These are phyloP conservation scores for Xylariaceae sp. DNA, from an alignment of 2,329 filamentous ascomycete genomes.

Conservation along the genomic window DNA sequence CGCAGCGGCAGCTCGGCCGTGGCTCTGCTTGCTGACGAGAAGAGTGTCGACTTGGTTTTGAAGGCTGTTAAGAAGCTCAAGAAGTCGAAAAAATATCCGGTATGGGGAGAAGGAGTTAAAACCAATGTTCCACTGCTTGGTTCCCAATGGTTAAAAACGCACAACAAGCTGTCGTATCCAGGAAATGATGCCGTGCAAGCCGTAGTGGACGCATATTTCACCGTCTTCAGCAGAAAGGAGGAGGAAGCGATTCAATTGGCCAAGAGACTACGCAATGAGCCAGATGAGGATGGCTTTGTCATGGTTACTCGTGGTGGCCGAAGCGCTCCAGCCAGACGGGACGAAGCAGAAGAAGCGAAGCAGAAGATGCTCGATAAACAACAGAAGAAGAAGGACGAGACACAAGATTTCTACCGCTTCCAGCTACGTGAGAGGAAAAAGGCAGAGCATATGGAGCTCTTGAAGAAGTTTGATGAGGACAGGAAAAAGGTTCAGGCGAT, in stretches of 20 bases:
- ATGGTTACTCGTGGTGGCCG: conserved; percentile 84
- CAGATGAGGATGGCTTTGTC: conserved; percentile 94
- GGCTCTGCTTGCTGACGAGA: conserved; percentile 82
- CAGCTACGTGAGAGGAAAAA: conserved; percentile 82
- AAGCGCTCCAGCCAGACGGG: conserved; percentile 74
- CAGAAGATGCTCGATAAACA: conserved; percentile 68
- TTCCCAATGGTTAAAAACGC: conserved; percentile 63
- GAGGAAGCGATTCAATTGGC: conserved; percentile 67
- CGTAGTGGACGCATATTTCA: conserved; percentile 85
- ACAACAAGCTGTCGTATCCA: conserved; percentile 76
- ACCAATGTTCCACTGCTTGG: conserved; percentile 66
- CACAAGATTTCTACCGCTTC: conserved; percentile 83
- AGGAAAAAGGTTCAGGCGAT: conserved; percentile 73
- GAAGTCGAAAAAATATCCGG: conserved; percentile 65
- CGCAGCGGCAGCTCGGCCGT: conserved; percentile 80
- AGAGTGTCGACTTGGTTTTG: conserved; percentile 76
- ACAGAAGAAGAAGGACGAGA: conserved; percentile 66
- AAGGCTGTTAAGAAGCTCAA: conserved; percentile 73
- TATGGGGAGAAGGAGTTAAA: conserved; percentile 72
- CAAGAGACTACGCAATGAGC: conserved; percentile 74
- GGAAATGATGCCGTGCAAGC: conserved; percentile 70
- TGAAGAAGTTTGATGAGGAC: conserved; percentile 79
- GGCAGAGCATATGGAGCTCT: conserved; percentile 71
- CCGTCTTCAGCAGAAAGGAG: conserved; percentile 76
- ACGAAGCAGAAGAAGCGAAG: conserved; percentile 69